A percentile compares a stretch with the other conserved stretches of the same genome.
Conservation (phyloP, 306 rosid genomes). For the Boehmeria nivea region DNA sequence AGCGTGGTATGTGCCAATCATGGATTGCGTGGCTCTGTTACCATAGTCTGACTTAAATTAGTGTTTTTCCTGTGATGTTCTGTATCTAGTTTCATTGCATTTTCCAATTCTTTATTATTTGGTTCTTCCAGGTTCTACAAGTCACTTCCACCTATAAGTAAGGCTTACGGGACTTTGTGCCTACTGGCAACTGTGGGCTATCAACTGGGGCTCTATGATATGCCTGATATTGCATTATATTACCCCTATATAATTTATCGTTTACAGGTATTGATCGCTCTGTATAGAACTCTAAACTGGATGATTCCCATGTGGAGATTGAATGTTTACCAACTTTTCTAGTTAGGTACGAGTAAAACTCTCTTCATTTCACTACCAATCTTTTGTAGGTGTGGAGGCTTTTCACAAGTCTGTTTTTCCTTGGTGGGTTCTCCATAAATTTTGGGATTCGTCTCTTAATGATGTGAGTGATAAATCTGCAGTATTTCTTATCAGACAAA, state of each 20-base stretch:
- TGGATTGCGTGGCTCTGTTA: no score
- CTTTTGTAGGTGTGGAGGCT: conserved; percentile 93
- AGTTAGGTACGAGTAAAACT: neutral
- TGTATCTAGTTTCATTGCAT: no score
- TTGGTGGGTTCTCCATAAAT: conserved; percentile 77
- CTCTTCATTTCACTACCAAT: conserved; percentile 14
- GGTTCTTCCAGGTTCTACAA: conserved; percentile 56
- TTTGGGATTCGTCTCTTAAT: conserved; percentile 85
- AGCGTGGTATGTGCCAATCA: no score
- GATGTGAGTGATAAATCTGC: no score
- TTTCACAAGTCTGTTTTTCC: conserved; percentile 80
- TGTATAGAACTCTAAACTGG: neutral
- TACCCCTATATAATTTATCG: conserved; percentile 35
- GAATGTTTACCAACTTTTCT: neutral
- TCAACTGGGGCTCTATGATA: conserved; percentile 43
- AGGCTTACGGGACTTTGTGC: conserved; percentile 82
- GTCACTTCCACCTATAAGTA: conserved; percentile 90
- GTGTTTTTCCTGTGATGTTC: no score
- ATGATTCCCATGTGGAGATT: neutral
- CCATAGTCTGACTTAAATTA: no score
- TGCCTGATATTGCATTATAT: conserved; percentile 26
- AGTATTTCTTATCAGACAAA: no score
- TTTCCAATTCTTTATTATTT: no score
- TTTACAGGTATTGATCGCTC: conserved; percentile 57
- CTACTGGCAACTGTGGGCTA: conserved; percentile 52